These are phyloP conservation scores for Eucalyptus urophylla DNA, from an alignment of 345 rosid genomes.

Conservation along the genomic window DNA sequence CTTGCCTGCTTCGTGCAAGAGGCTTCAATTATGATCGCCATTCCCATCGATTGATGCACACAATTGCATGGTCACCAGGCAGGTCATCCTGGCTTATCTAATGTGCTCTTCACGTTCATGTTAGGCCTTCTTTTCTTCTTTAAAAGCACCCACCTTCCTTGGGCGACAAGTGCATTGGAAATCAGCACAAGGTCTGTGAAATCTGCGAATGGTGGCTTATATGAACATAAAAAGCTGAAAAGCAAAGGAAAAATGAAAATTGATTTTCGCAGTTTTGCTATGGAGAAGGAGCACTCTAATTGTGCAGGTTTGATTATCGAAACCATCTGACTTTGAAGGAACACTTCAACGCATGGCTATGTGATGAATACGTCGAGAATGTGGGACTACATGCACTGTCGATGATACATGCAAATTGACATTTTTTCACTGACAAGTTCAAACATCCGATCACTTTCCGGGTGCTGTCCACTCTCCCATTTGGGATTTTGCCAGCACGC, in stretches of 20 bases:
- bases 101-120: background rate
- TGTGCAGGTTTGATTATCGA: background rate
- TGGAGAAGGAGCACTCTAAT: background rate
- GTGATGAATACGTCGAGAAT: background rate
- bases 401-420: background rate
- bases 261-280: background rate
- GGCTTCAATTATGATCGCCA: background rate
- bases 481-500: background rate
- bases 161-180: background rate
- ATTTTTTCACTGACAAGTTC: background rate
- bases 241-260: background rate
- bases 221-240: background rate
- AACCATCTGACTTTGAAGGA: background rate
- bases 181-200: background rate
- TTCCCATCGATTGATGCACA: background rate
- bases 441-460: background rate
- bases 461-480: background rate
- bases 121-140: background rate
- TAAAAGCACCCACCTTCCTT: background rate
- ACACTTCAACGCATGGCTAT: background rate
- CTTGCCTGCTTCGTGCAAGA: background rate
- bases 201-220: background rate
- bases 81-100: background rate
- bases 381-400: background rate
- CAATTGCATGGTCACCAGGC: background rate